These are phyloP conservation scores for Botrytis fragariae DNA, from an alignment of 2,329 filamentous ascomycete genomes.

Conservation along the genomic window DNA sequence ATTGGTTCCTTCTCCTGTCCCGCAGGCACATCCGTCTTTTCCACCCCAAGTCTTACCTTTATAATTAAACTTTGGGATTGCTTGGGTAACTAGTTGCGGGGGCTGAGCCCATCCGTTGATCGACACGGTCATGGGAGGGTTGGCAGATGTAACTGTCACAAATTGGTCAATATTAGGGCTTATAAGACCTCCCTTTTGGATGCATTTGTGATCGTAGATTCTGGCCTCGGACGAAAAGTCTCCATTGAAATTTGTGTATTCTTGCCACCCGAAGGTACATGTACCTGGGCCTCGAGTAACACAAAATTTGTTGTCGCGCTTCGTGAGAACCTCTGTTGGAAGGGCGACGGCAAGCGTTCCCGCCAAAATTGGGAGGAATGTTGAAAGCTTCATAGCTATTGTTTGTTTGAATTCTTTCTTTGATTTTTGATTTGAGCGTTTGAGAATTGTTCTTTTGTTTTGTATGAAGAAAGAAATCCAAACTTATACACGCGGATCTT, in stretches of 20 bases:
- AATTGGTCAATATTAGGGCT: not conserved
- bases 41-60: not conserved
- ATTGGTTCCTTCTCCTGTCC: not conserved
- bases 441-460: not conserved
- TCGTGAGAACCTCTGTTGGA: not conserved
- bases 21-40: not conserved
- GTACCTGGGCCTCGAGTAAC: not conserved
- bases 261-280: slow-evolving; percentile 7
- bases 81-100: not conserved
- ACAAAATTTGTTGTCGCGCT: not conserved
- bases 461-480: not conserved
- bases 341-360: not conserved
- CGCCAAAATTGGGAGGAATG: not conserved
- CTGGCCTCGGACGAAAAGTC: not conserved
- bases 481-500: too few relatives aligned
- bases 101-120: not conserved
- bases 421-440: not conserved
- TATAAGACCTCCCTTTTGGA: slow-evolving; percentile 38
- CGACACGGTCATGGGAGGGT: not conserved
- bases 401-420: not conserved
- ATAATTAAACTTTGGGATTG: not conserved
- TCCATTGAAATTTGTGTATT: not conserved
- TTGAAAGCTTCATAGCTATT: not conserved
- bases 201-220: slow-evolving; percentile 7
- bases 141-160: not conserved